Evolutionary conservation across 495 filamentous ascomycete genomes (phyloP), one percentile per base, ranked within the genome.

Genomic region (Zalerion maritima): DNA sequence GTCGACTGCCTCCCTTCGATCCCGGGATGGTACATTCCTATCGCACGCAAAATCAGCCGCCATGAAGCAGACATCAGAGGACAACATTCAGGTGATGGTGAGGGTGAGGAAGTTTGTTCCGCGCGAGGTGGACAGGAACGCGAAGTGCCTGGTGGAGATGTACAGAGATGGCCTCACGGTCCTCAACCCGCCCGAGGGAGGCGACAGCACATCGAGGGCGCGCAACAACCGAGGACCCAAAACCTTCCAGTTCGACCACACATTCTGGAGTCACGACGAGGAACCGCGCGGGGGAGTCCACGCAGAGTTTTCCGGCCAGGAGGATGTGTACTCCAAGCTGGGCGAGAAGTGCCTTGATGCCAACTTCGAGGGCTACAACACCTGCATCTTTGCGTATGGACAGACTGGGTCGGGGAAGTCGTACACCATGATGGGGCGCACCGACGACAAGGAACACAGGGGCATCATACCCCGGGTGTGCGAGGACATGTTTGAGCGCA

Each of bases 391-490:
- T 46, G 91, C 89, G 24, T 99, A 99, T 43, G 87, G 89, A 10
- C 89, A 99, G 62, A 99, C 89, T 0, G 89, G 89, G 12, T 91
- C 87, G 2, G 89, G 89, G 13, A 99, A 99, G 59, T 86, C 78
- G 51, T 99, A 96, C 54, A 94, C 89, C 11, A 96, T 99, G 91
- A 99, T 99, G 89, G 89, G 89, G 18, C 91, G 81, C 2, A 73
- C 74, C 2, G 69, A 76, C 14, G n/a, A n/a, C n/a, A n/a, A n/a
- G n/a, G 55, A 66, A 24, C 69, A 86, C 36, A 85, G 86, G 0
- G 89, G 89, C 4, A 64, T 99, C 23, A 99, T 99, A 37, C 89
- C 89, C 2, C 71, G 89, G n/a, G 96, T 91, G 16, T 99, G 89
- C 52, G 76, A 89, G 48, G 89, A 93, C 53, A 66, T 99, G 16